Percentiles rank a stretch among this genome's conserved stretches.
Conservation (phyloP, 2,329 filamentous ascomycete genomes). For the Cladosporium sp. region DNA sequence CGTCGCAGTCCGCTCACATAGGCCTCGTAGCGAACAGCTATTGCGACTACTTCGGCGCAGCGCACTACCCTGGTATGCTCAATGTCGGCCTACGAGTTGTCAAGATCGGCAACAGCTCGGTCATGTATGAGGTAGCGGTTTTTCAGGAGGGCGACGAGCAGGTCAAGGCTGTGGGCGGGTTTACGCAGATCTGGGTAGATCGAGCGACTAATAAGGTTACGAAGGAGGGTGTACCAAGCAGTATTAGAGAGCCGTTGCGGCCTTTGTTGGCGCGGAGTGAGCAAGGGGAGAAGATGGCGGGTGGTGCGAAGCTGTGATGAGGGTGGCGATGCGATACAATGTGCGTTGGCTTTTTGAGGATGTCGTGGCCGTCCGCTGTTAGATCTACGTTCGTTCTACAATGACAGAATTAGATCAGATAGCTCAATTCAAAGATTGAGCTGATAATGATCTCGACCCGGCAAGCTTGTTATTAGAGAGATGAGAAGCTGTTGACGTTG, state of each 20-base stretch:
- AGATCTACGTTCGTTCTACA: no score
- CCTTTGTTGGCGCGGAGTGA: constrained; percentile 26
- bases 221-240: constrained; percentile 58
- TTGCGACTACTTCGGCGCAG: constrained; percentile 78
- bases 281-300: constrained; percentile 18
- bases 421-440: no score
- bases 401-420: no score
- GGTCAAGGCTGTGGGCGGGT: constrained; percentile 73
- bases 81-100: constrained; percentile 79
- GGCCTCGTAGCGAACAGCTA: constrained; percentile 81
- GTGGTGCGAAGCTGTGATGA: constrained; percentile 30
- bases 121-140: constrained; percentile 83
- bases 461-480: no score
- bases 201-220: constrained; percentile 66
- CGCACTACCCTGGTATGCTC: constrained; percentile 75
- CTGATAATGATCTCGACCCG: no score
- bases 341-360: constrained; percentile 18
- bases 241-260: constrained; percentile 46
- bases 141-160: constrained; percentile 70
- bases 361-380: background rate
- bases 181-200: constrained; percentile 40
- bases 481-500: no score
- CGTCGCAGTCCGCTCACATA: constrained; percentile 66
- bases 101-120: constrained; percentile 79
- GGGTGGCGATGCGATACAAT: constrained; percentile 26